Conservation (phyloP, 345 rosid species). For the Crucihimalaya himalaica region DNA sequence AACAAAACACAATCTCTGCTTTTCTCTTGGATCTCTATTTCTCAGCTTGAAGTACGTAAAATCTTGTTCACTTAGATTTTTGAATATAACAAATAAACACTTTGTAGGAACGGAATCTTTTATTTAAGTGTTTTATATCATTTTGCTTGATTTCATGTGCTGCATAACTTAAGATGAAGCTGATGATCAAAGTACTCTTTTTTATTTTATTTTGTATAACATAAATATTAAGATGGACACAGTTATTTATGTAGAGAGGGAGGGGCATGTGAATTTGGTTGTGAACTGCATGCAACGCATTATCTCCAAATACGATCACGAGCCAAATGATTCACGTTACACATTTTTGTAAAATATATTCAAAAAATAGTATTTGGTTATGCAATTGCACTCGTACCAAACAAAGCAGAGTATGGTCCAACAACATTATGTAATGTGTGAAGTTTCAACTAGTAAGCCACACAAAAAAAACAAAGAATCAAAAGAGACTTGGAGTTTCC, state of each 20-base stretch:
- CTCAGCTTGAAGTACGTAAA: slow-evolving; percentile 28
- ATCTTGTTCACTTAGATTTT: slow-evolving; percentile 22
- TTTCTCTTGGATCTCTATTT: slow-evolving; percentile 9
- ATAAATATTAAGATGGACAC: neutral
- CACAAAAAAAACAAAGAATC: neutral
- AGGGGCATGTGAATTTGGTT: slow-evolving; percentile 15
- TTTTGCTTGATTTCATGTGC: slow-evolving; percentile 4
- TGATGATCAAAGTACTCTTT: neutral
- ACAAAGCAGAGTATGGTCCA: neutral
- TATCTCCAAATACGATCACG: neutral
- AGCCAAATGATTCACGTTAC: neutral
- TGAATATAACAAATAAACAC: slow-evolving; percentile 16
- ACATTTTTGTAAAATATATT: neutral
- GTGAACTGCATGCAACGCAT: slow-evolving; percentile 9
- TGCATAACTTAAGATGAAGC: slow-evolving; percentile 9
- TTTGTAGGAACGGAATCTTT: neutral
- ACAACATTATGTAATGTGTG: neutral
- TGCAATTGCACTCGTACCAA: neutral
- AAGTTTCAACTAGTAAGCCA: neutral
- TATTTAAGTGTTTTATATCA: slow-evolving; percentile 3
- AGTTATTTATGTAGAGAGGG: neutral
- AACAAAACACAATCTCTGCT: neutral
- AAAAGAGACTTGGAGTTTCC: neutral
- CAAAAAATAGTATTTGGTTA: neutral
- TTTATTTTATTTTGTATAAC: neutral